Evolutionary conservation across 225 moss, liverwort and hornwort species (phyloP).

Genomic region (Marchantia paleacea): DNA sequence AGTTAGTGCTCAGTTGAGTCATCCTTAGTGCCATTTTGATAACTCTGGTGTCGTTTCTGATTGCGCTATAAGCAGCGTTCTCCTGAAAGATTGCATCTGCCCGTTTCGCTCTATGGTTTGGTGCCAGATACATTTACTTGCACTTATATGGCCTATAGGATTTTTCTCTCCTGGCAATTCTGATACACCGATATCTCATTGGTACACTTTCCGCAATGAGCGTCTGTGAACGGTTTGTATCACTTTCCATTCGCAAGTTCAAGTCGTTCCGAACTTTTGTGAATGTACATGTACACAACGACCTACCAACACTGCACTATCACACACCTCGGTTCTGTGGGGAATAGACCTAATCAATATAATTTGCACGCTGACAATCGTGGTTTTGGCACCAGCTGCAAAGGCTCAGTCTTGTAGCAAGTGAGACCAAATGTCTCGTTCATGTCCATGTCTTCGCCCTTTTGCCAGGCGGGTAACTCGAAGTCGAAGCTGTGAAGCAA

Average conservation of each 20-base stretch:
- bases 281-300: neutral
- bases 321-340: neutral
- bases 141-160: too few relatives aligned
- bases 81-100: too few relatives aligned
- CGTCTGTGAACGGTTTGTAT: too few relatives aligned
- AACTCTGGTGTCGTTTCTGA: too few relatives aligned
- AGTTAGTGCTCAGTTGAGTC: too few relatives aligned
- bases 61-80: too few relatives aligned
- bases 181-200: too few relatives aligned
- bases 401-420: neutral
- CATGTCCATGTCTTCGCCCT: neutral
- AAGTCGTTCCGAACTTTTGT: neutral
- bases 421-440: conserved; percentile 1
- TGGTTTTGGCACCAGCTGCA: neutral
- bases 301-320: neutral
- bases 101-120: too few relatives aligned
- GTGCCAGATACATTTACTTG: too few relatives aligned
- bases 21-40: too few relatives aligned
- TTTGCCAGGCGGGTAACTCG: neutral
- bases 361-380: neutral
- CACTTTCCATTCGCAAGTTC: neutral
- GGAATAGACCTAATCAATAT: neutral
- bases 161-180: too few relatives aligned
- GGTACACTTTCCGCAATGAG: too few relatives aligned
- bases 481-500: conserved; percentile 6